Evolutionary conservation across 1,284 basidiomycete species (phyloP), one percentile per base, ranked within the genome.

Genomic region (Farysia itapuensis): DNA sequence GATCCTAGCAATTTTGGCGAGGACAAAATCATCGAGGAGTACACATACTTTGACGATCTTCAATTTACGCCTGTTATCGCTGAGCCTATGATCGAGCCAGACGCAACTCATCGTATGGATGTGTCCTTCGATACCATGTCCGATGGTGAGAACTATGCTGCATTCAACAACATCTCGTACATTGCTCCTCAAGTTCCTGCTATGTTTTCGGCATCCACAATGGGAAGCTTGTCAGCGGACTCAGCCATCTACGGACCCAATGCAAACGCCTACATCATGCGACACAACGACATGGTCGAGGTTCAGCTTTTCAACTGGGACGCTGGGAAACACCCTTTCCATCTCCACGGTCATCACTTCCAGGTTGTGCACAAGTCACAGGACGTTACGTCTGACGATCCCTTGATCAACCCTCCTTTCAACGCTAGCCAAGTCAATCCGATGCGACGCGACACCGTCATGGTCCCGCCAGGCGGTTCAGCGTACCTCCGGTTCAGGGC

Each of bases 311-410:
- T 77, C 33, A 77, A 63, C 14, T 57, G 75, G 26, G 79, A 78
- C 2, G 15, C 43, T 4, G 79, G 78, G 4, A 45, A 41, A 9
- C 40, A 78, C 11, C 65, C 66, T 0, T 40, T 58, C 33, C 19
- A 47, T 29, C 9, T 58, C 46, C 35, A 43, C 44, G 29, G 43
- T 5, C 23, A 35, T 54, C 22, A 45, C 19, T 28, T 75, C 36
- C 72, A 77, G 33, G 67, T 71, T 23, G 80, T 89, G 25, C 84
- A 89, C 69, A 28, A 66, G 33, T 79, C 85, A 31, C 84, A 89
- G 9, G 85, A 88, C 4, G 79, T 96, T n/a, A 85, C 84, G 0
- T 90, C 90, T 0, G 78, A 82, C 67, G 88, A 96, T 77, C 82
- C 86, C 0, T 68, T 78, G 3, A 80, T 91, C 47, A 95, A 95